Percentiles rank a stretch among this genome's conserved stretches.
These are phyloP conservation scores for Hemisphaericaspora xylofermentans DNA, from an alignment of 1,139 yeast species.

Conservation along the genomic window DNA sequence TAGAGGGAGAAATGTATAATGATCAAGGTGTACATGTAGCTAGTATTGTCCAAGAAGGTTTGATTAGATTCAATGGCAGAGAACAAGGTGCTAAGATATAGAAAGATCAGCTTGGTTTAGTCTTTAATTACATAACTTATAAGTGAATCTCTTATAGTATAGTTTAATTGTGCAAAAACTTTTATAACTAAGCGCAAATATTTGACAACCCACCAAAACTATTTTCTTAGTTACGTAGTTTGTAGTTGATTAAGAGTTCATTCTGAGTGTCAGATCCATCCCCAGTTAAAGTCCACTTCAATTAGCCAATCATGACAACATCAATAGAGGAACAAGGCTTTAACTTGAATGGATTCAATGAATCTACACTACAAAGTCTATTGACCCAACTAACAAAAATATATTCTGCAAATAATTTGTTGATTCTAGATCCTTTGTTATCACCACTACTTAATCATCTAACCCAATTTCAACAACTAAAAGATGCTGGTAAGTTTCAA, in stretches of 20 bases:
- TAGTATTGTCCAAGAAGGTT: constrained; percentile 67
- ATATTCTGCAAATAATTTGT: constrained; percentile 35
- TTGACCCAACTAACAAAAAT: constrained; percentile 26
- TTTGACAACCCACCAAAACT: no score
- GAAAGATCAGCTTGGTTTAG: neutral
- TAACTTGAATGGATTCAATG: constrained; percentile 17
- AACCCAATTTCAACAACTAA: constrained; percentile 58
- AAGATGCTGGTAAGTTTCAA: constrained; percentile 56
- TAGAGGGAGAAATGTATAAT: constrained; percentile 60
- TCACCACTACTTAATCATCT: constrained; percentile 58
- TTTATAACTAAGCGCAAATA: no score
- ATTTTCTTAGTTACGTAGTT: no score
- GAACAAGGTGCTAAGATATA: constrained; percentile 18
- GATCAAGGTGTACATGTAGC: constrained; percentile 57
- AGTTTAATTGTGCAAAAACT: neutral
- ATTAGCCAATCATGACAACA: constrained; percentile 1
- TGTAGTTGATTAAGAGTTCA: neutral
- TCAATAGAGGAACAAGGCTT: neutral
- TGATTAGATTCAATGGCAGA: constrained; percentile 29
- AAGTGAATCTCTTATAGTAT: no score
- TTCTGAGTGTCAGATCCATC: neutral
- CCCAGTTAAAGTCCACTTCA: neutral
- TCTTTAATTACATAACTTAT: no score
- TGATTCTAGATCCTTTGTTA: constrained; percentile 57
- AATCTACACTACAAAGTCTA: constrained; percentile 22